Conservation (phyloP, 2,329 filamentous ascomycete species). For the Lachnellula subtilissima region DNA sequence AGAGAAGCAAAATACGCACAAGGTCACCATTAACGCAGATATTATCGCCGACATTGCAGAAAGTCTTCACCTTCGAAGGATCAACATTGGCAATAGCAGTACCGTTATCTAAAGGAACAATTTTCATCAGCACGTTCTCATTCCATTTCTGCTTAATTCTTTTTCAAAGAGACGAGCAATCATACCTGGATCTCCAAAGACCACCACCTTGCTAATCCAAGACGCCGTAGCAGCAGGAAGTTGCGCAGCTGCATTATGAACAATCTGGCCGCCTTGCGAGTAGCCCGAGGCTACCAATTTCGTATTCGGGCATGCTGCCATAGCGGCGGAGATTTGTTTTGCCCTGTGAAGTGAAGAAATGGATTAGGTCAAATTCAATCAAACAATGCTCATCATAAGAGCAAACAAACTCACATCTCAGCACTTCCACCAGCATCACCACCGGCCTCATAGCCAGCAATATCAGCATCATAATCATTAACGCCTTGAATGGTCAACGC, state of each 20-base stretch:
- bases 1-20: conserved; percentile 1
- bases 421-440: conserved; percentile 23
- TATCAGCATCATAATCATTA: conserved; percentile 30
- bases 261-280: conserved; percentile 42
- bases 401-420: conserved; percentile 20
- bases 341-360: conserved; percentile 13
- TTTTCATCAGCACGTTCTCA: too few species aligned
- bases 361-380: not conserved
- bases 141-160: too few species aligned
- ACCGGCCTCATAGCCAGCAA: conserved; percentile 23
- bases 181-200: conserved; percentile 41
- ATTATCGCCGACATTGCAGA: conserved; percentile 46
- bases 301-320: conserved; percentile 34
- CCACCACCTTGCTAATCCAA: conserved; percentile 37
- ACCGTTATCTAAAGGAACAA: conserved; percentile 13
- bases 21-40: conserved; percentile 45
- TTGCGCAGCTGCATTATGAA: conserved; percentile 36
- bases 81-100: conserved; percentile 21
- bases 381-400: not conserved
- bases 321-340: conserved; percentile 30
- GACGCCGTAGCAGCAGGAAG: conserved; percentile 26
- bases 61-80: conserved; percentile 35
- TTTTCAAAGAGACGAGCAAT: not conserved
- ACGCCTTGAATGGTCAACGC: conserved; percentile 29
- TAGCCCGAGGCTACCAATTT: conserved; percentile 38